A percentile compares a stretch with the other conserved stretches of the same genome.
Evolutionary conservation across 495 filamentous ascomycete genomes (phyloP).

Genomic region (Daldinia childiae): DNA sequence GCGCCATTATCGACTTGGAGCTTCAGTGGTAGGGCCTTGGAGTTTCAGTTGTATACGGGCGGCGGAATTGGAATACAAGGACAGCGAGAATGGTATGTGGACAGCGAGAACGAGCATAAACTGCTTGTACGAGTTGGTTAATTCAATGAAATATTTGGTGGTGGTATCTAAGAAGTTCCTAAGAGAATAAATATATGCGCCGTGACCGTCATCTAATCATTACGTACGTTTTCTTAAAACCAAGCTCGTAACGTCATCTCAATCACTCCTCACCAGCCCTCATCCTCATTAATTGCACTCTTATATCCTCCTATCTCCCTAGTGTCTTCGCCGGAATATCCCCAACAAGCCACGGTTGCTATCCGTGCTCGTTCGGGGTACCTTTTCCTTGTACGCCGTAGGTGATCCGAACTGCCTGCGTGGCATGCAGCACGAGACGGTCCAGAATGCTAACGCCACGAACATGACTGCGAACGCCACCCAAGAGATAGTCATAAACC

Average conservation of each 20-base stretch:
- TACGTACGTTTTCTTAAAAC: background rate
- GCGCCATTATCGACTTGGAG: background rate
- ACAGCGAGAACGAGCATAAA: background rate
- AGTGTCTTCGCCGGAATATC: slow-evolving; percentile 23
- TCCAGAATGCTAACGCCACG: slow-evolving; percentile 63
- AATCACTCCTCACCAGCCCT: background rate
- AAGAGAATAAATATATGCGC: background rate
- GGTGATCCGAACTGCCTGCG: slow-evolving; percentile 55
- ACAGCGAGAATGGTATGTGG: background rate
- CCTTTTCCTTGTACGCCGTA: slow-evolving; percentile 45
- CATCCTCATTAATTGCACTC: background rate
- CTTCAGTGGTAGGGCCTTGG: background rate
- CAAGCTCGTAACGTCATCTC: background rate
- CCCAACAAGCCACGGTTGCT: slow-evolving; percentile 31
- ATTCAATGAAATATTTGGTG: background rate
- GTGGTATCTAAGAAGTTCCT: background rate
- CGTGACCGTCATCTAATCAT: background rate
- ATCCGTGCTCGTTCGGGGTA: slow-evolving; percentile 9
- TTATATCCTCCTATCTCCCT: background rate
- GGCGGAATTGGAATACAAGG: no score
- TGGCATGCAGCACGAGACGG: slow-evolving; percentile 63
- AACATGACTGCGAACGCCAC: slow-evolving; percentile 69
- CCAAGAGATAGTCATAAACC: slow-evolving; percentile 64
- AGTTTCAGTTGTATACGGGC: no score
- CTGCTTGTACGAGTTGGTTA: background rate